Base-by-base conservation (phyloP, 306 rosid species). In the Begonia loranthoides region DNA sequence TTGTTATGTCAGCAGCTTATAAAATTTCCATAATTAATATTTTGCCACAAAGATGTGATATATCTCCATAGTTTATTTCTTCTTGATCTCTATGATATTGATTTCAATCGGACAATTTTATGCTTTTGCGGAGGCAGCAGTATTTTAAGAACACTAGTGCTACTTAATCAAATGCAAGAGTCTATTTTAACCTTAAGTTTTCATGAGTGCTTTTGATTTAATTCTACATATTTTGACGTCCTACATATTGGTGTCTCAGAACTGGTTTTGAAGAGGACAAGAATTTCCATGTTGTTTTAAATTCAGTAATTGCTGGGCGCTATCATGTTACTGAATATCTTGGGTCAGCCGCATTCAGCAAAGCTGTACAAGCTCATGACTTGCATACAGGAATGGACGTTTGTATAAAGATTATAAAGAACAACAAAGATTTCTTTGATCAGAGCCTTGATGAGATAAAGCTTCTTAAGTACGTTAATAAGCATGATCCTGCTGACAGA, bases 231-330 rank as follows among this genome's bases (percentile, higher is more conserved):
- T 8, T 5, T 28, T 28, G 36, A 28, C 9, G 36, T 5, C 9
- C 0, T 28, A 28, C 9, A 5, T 28, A 28, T 28, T 28, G 36
- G 36, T 28, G 36, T 28, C 49, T 49, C 81, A 90, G 97, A 76
- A 90, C 97, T 80, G 97, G 97, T 61, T 90, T 90, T 69, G 97
- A 90, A 73, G 97, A 90, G 85, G 97, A 90, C 93, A 90, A 90
- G 84, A 83, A 86, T 75, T 90, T 90, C 70, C 87, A 90, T 52
- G 97, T 90, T 53, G 94, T 85, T 46, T 70, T 90, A 67, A 90
- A 85, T 76, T 90, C 97, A 7, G 92, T 90, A 51, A 62, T 90
- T 67, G 97, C 97, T 56, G 95, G 97, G 57, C 97, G 95, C 51
- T 90, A 85, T 74, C 97, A 90, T 63, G 97, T 90, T 56, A 90